These are phyloP conservation scores for Wilcoxina mikolae DNA, from an alignment of 495 filamentous ascomycete species.

Conservation along the genomic window DNA sequence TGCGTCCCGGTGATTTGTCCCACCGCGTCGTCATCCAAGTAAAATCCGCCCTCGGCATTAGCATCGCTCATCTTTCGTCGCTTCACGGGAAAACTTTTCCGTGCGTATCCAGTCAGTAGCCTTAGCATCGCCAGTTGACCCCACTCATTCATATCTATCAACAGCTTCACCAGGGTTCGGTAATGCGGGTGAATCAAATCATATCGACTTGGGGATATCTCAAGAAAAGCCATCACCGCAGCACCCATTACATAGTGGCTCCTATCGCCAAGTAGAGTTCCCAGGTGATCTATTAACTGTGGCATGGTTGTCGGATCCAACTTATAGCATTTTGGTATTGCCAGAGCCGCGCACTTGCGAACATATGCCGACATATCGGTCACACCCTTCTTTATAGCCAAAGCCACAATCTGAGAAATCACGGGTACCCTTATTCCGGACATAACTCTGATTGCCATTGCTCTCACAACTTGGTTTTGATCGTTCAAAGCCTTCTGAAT, in stretches of 20 bases:
- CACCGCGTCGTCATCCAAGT: slow-evolving; percentile 44
- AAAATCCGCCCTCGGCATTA: slow-evolving; percentile 44
- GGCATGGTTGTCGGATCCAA: slow-evolving; percentile 75
- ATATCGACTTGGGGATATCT: slow-evolving; percentile 71
- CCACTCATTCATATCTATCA: slow-evolving; percentile 99
- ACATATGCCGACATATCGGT: slow-evolving; percentile 92
- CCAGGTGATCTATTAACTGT: slow-evolving; percentile 66
- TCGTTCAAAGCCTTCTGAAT: slow-evolving; percentile 96
- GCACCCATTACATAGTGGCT: slow-evolving; percentile 93
- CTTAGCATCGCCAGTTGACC: slow-evolving; percentile 69
- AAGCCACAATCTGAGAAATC: slow-evolving; percentile 95
- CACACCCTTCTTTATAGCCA: slow-evolving; percentile 82
- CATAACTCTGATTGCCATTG: slow-evolving; percentile 86
- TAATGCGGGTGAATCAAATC: slow-evolving; percentile 87
- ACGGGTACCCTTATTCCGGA: slow-evolving; percentile 89
- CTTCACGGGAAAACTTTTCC: slow-evolving; percentile 72
- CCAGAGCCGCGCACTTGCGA: slow-evolving; percentile 77
- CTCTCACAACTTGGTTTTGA: slow-evolving; percentile 72
- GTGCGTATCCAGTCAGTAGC: slow-evolving; percentile 67
- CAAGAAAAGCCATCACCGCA: slow-evolving; percentile 74
- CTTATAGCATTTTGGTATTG: slow-evolving; percentile 96
- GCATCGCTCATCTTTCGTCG: slow-evolving; percentile 38
- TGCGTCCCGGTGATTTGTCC: slow-evolving; percentile 34
- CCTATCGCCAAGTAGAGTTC: slow-evolving; percentile 63
- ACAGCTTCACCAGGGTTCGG: slow-evolving; percentile 62